Base-by-base conservation (phyloP, 2,329 filamentous ascomycete species). In the Talaromyces pinophilus region DNA sequence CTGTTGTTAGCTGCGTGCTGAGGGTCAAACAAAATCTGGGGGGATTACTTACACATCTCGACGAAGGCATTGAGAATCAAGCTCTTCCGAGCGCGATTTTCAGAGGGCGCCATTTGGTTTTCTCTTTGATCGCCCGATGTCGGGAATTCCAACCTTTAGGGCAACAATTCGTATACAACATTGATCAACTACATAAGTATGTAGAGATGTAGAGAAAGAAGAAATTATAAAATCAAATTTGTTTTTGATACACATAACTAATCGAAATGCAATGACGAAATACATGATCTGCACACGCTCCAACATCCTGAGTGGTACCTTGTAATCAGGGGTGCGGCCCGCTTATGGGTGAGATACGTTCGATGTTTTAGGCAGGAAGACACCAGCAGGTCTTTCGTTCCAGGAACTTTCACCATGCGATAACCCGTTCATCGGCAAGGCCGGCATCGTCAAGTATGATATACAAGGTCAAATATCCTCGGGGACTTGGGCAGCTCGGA, bases 21-120 rank as follows among this genome's bases (percentile, higher is more conserved):
- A 19, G 19, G 42, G 42, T 19, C 17, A 19, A 46, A 46, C n/a
- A 7, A 19, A 19, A 19, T 19, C n/a, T 33, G 35, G 44, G n/a
- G 15, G 5, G 50, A 17, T n/a, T n/a, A 66, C 72, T 40, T 76
- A 81, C 80, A 81, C 79, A 82, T 82, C 72, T 82, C 80, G 30
- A 82, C 82, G 67, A 84, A 84, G 30, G 82, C 82, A 77, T 84
- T 84, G 71, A 84, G 76, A 63, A 84, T 83, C 13, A 83, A 73
- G 61, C 78, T 80, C 72, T 84, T 84, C 67, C 73, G 76, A n/a
- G 76, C 71, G 62, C 67, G 71, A 63, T 71, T 60, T 46, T 69
- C 57, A 11, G 46, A 64, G 11, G 54, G 52, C 4, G 69, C 44
- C 68, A 71, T 71, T 50, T 64, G 55, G 40, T 6, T 46, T 46